Evolutionary conservation across 2,329 filamentous ascomycete genomes (phyloP), one percentile per base, ranked within the genome.

Genomic region (Dactylella cylindrospora): DNA sequence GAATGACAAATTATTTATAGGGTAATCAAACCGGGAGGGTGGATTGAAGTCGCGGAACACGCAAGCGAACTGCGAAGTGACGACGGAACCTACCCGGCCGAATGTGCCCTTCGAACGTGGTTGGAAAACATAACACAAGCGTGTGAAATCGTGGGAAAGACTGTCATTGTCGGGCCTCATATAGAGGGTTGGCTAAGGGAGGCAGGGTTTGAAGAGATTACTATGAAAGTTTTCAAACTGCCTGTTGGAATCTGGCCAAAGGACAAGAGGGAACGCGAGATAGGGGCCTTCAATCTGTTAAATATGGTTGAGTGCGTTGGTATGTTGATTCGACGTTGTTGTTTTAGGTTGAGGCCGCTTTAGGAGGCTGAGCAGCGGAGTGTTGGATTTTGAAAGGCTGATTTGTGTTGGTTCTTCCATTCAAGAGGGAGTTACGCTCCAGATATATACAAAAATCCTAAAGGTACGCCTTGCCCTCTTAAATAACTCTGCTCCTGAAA

Each of bases 191-290:
- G 65, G 66, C 50, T 68, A 43, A 35, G 50, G 19, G 57, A 77
- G 22, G 76, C 76, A 6, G 80, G 79, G 13, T 79, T 80, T 66
- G 68, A 73, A 41, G 80, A 81, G 66, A 75, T 82, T 32, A 76
- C 72, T 0, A 75, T 79, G 67, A 73, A 73, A 17, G 69, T 77
- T n/a, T 77, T 79, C 69, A 77, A 78, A 69, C 73, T 81, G 3
- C 80, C 80, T 2, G 76, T 81, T 36, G 80, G 79, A 1, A 74
- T 76, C 0, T 83, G 80, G 81, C 73, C 80, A 0, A 77, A 75
- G 64, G 73, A 67, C 32, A 61, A 62, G 5, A 61, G 39, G 6
- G 64, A 67, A 59, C 67, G 65, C 38, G 59, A 67, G 35, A 67
- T 68, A 19, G 68, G 68, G 5, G 68, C 65, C 20, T 66, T 66